These are phyloP conservation scores for Blepharisma japonicum DNA, from an alignment of 73 alveolate genomes.

Conservation along the genomic window DNA sequence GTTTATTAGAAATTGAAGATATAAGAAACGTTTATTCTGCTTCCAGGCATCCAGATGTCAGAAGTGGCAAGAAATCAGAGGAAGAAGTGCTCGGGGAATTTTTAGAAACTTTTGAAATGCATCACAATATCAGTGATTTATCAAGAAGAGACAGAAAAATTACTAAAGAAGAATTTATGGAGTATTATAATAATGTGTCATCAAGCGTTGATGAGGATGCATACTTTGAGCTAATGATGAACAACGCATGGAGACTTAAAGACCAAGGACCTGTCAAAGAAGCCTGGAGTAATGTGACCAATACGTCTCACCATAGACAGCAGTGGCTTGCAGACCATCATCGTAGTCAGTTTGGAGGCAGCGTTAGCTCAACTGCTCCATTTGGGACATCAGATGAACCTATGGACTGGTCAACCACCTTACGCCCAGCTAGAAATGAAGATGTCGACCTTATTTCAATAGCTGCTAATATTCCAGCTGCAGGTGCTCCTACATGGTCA, in stretches of 20 bases:
- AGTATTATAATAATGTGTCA: constrained; percentile 79
- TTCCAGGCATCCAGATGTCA: constrained; percentile 84
- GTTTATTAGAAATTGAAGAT: constrained; percentile 78
- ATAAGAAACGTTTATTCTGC: constrained; percentile 81
- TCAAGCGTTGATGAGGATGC: constrained; percentile 78
- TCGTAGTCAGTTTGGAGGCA: constrained; percentile 46
- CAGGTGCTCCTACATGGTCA: constrained; percentile 48
- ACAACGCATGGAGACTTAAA: constrained; percentile 50
- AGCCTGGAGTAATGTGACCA: constrained; percentile 31
- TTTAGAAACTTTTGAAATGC: constrained; percentile 47
- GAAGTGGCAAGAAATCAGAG: constrained; percentile 73
- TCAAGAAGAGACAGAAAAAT: constrained; percentile 67
- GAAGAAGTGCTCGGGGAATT: constrained; percentile 64
- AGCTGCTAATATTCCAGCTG: constrained; percentile 42
- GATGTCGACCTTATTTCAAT: constrained; percentile 33
- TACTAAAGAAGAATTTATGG: constrained; percentile 84
- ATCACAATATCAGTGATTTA: constrained; percentile 31
- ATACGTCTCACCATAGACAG: constrained; percentile 39
- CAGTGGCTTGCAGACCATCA: constrained; percentile 64
- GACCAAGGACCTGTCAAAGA: constrained; percentile 23
- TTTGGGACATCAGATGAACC: constrained; percentile 29
- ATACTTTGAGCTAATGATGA: constrained; percentile 65
- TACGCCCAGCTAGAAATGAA: constrained; percentile 21
- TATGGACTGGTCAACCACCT: constrained; percentile 32
- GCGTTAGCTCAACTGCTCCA: constrained; percentile 42